Evolutionary conservation across 768 basidiomycete genomes (phyloP).

Genomic region (Lactarius quietus): DNA sequence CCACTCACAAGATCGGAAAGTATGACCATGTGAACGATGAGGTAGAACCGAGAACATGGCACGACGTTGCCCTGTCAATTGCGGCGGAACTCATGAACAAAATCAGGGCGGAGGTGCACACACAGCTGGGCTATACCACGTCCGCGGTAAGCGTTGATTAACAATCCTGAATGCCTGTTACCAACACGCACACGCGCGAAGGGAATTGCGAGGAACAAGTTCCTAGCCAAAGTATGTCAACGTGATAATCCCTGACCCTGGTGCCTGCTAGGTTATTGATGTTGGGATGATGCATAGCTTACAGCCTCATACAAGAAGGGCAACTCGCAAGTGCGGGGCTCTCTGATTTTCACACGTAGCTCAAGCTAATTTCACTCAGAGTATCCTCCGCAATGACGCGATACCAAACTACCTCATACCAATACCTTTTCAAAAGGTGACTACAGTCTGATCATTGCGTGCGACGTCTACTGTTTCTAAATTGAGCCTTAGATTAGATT

Average conservation of each 20-base stretch:
- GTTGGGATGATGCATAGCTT: slow-evolving; percentile 46
- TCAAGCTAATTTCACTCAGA: slow-evolving; percentile 43
- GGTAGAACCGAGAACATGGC: slow-evolving; percentile 62
- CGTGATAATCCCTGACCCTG: slow-evolving; percentile 1
- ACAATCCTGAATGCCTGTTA: background rate
- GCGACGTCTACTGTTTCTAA: background rate
- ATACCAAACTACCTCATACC: slow-evolving; percentile 83
- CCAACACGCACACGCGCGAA: slow-evolving; percentile 29
- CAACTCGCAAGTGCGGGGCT: slow-evolving; percentile 61
- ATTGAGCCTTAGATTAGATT: slow-evolving; percentile 69
- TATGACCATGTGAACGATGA: slow-evolving; percentile 28
- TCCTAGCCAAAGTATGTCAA: slow-evolving; percentile 76
- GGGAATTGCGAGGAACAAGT: slow-evolving; percentile 93
- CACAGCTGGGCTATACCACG: slow-evolving; percentile 84
- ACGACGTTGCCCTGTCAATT: slow-evolving; percentile 86
- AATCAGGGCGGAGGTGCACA: slow-evolving; percentile 62
- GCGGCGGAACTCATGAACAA: slow-evolving; percentile 84
- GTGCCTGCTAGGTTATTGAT: background rate
- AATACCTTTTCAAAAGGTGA: slow-evolving; percentile 59
- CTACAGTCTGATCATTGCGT: slow-evolving; percentile 3
- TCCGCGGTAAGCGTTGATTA: slow-evolving; percentile 64
- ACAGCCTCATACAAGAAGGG: slow-evolving; percentile 91
- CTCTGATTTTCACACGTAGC: background rate
- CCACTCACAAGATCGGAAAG: background rate
- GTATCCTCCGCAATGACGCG: slow-evolving; percentile 74